These are phyloP conservation scores for Aspergillus texensis DNA, from an alignment of 2,329 filamentous ascomycete species.

Conservation along the genomic window DNA sequence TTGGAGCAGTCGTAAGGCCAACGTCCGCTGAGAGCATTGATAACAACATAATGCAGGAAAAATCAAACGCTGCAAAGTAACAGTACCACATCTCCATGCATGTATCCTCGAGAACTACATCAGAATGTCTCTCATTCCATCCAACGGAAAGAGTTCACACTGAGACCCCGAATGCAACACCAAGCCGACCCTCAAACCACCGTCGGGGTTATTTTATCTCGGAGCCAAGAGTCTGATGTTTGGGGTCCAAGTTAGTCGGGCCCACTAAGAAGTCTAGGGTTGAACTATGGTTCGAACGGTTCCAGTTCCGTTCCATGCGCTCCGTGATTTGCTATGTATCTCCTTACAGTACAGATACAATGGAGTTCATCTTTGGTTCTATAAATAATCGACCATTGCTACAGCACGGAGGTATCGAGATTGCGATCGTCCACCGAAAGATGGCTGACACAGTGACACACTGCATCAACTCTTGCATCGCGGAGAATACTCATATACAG, in stretches of 20 bases:
- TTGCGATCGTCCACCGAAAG: conserved; percentile 7
- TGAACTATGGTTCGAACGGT: conserved; percentile 10
- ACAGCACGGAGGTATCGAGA: background rate
- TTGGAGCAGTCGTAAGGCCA: background rate
- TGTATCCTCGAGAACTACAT: background rate
- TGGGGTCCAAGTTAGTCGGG: background rate
- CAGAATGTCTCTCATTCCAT: background rate
- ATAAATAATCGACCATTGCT: conserved; percentile 4
- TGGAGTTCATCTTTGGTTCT: background rate
- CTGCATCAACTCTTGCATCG: background rate
- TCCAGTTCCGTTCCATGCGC: background rate
- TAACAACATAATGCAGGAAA: background rate
- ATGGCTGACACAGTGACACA: background rate
- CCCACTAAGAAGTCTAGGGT: background rate
- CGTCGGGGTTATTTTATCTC: background rate
- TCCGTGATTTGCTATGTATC: background rate
- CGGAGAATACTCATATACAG: background rate
- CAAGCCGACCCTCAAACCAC: conserved; percentile 5
- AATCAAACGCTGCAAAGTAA: background rate
- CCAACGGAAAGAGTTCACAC: background rate
- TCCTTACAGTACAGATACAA: background rate
- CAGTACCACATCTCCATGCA: background rate
- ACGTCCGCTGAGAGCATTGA: background rate
- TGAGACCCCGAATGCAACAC: conserved; percentile 7
- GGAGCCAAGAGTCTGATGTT: background rate